These are phyloP conservation scores for Prunus campanulata DNA, from an alignment of 306 rosid species.

Conservation along the genomic window DNA sequence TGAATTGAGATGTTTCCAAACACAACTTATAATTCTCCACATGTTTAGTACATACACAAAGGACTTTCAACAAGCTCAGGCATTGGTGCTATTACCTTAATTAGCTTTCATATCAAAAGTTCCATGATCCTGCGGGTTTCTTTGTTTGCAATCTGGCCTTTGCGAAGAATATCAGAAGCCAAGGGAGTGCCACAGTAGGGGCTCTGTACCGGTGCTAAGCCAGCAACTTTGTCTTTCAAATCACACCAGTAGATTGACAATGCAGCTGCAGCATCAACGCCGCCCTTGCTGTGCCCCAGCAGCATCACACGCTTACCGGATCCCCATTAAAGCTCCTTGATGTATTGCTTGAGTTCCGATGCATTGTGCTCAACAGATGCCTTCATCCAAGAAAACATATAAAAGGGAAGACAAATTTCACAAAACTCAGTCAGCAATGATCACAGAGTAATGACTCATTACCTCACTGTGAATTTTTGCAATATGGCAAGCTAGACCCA, in stretches of 20 bases:
- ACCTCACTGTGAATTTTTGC: constrained; percentile 91
- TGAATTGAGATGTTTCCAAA: neutral
- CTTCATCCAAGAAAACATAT: constrained; percentile 28
- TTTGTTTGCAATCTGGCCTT: constrained; percentile 81
- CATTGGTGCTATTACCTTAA: constrained; percentile 47
- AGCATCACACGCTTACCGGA: constrained; percentile 76
- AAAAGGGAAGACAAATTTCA: too few species aligned
- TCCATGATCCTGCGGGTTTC: constrained; percentile 72
- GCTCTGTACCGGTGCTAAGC: constrained; percentile 75
- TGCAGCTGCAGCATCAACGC: constrained; percentile 80
- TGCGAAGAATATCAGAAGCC: constrained; percentile 73
- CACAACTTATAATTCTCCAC: neutral
- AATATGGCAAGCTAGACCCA: constrained; percentile 85
- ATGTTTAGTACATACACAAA: too few species aligned
- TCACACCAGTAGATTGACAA: constrained; percentile 63
- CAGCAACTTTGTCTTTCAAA: constrained; percentile 77
- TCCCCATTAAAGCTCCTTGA: constrained; percentile 87
- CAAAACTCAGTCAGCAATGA: neutral
- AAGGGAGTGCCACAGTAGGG: constrained; percentile 85
- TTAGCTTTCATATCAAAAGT: constrained; percentile 72
- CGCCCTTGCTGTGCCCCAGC: constrained; percentile 89
- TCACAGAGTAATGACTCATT: neutral
- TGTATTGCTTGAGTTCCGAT: constrained; percentile 47
- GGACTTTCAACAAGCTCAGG: neutral
- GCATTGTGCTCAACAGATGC: constrained; percentile 84